These are phyloP conservation scores for Prinsepia uniflora DNA, from an alignment of 306 rosid genomes.

Conservation along the genomic window DNA sequence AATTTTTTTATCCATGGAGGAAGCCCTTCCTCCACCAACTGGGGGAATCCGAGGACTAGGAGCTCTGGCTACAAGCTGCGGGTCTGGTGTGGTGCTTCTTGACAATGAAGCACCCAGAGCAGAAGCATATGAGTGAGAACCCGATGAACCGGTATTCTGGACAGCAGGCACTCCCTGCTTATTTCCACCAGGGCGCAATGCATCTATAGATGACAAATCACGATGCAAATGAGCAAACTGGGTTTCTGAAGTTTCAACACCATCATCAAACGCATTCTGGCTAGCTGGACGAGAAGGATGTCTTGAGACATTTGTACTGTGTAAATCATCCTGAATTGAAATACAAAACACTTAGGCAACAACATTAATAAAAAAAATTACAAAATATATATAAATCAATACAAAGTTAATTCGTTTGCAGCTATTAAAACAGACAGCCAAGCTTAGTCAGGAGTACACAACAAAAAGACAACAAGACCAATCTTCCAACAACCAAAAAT, in stretches of 20 bases:
- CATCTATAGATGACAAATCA: slow-evolving; percentile 44
- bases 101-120: slow-evolving; percentile 80
- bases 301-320: slow-evolving; percentile 35
- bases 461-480: not conserved
- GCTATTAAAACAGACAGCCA: not conserved
- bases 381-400: not conserved
- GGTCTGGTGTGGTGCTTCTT: slow-evolving; percentile 87
- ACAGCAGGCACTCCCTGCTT: slow-evolving; percentile 53
- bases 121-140: slow-evolving; percentile 79
- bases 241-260: slow-evolving; percentile 59
- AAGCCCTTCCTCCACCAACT: slow-evolving; percentile 66
- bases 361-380: not conserved
- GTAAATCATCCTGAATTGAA: slow-evolving; percentile 39
- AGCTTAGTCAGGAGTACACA: not conserved
- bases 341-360: not conserved
- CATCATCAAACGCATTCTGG: slow-evolving; percentile 76
- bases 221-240: slow-evolving; percentile 53
- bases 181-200: slow-evolving; percentile 44
- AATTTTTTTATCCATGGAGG: slow-evolving; percentile 59
- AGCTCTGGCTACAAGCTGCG: slow-evolving; percentile 71
- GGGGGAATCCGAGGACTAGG: slow-evolving; percentile 85
- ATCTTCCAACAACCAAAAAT: not conserved
- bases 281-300: slow-evolving; percentile 86
- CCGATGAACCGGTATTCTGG: slow-evolving; percentile 45
- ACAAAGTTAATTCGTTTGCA: not conserved